Evolutionary conservation across 805 yeast genomes (phyloP).

Genomic region (Cyberlindnera nakhonratchasimensis): DNA sequence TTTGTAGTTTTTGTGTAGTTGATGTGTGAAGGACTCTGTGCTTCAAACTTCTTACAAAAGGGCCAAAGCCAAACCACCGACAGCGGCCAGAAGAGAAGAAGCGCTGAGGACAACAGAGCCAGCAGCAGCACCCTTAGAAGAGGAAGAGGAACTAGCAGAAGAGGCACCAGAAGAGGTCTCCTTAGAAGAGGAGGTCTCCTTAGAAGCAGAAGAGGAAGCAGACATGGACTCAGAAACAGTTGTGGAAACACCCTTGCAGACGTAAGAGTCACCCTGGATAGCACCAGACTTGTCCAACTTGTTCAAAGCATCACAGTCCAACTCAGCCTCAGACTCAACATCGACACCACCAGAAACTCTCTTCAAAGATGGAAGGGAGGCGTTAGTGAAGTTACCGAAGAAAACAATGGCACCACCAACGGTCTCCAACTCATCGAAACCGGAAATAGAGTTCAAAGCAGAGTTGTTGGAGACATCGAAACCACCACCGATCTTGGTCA

Average conservation of each 20-base stretch:
- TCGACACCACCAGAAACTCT: slow-evolving; percentile 91
- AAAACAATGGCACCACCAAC: slow-evolving; percentile 88
- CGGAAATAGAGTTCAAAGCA: slow-evolving; percentile 57
- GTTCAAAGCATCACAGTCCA: slow-evolving; percentile 79
- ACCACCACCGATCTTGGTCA: slow-evolving; percentile 87
- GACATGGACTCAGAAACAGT: slow-evolving; percentile 34
- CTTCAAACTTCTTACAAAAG: slow-evolving; percentile 38
- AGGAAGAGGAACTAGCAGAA: slow-evolving; percentile 30
- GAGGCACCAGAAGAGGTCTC: slow-evolving; percentile 18
- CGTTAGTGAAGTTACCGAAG: slow-evolving; percentile 76
- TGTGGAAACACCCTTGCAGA: slow-evolving; percentile 61
- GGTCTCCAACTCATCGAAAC: slow-evolving; percentile 68
- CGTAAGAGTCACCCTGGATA: slow-evolving; percentile 87
- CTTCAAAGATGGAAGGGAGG: slow-evolving; percentile 67
- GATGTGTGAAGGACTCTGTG: too few species aligned
- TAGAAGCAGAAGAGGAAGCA: slow-evolving; percentile 29
- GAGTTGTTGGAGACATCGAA: slow-evolving; percentile 86
- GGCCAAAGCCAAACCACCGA: slow-evolving; percentile 39
- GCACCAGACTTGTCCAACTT: slow-evolving; percentile 69
- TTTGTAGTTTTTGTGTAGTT: background rate
- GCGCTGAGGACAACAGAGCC: slow-evolving; percentile 42
- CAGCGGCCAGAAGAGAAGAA: slow-evolving; percentile 46
- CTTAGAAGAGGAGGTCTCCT: slow-evolving; percentile 22
- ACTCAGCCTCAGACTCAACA: slow-evolving; percentile 71
- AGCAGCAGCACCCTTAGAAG: slow-evolving; percentile 38